These are phyloP conservation scores for Gynochthodes officinalis DNA, from an alignment of 257 asterid genomes.

Conservation along the genomic window DNA sequence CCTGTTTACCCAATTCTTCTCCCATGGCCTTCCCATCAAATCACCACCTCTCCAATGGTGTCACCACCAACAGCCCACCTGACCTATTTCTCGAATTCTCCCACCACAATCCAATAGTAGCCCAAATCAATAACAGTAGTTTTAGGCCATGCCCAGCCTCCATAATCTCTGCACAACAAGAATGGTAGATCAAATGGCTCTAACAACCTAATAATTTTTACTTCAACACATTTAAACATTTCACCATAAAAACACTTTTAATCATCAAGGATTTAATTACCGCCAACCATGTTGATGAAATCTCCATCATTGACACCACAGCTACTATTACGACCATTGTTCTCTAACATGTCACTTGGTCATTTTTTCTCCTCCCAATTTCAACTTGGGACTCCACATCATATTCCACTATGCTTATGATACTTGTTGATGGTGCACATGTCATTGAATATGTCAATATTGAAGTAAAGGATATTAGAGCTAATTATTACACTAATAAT, in stretches of 20 bases:
- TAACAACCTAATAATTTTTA: constrained; percentile 74
- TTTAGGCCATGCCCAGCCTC: constrained; percentile 85
- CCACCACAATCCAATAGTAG: constrained; percentile 63
- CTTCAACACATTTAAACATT: constrained; percentile 59
- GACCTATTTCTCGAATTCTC: constrained; percentile 67
- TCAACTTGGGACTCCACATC: constrained; percentile 53
- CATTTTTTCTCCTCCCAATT: constrained; percentile 47
- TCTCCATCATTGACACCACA: constrained; percentile 87
- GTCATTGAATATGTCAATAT: constrained; percentile 68
- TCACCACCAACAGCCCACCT: constrained; percentile 22
- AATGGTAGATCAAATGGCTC: constrained; percentile 67
- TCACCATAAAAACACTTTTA: constrained; percentile 49
- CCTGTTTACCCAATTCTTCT: no score
- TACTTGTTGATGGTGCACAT: constrained; percentile 79
- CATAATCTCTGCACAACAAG: constrained; percentile 65
- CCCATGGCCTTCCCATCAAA: constrained; percentile 24
- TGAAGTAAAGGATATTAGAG: constrained; percentile 66
- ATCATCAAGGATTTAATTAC: constrained; percentile 54
- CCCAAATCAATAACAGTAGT: constrained; percentile 90
- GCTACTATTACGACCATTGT: constrained; percentile 84
- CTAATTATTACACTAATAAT: constrained; percentile 74
- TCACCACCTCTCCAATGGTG: constrained; percentile 19
- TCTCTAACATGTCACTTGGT: constrained; percentile 66
- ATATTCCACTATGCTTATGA: constrained; percentile 80
- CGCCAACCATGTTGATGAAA: constrained; percentile 67